These are phyloP conservation scores for Zymoseptoria brevis DNA, from an alignment of 2,329 filamentous ascomycete species.

Conservation along the genomic window DNA sequence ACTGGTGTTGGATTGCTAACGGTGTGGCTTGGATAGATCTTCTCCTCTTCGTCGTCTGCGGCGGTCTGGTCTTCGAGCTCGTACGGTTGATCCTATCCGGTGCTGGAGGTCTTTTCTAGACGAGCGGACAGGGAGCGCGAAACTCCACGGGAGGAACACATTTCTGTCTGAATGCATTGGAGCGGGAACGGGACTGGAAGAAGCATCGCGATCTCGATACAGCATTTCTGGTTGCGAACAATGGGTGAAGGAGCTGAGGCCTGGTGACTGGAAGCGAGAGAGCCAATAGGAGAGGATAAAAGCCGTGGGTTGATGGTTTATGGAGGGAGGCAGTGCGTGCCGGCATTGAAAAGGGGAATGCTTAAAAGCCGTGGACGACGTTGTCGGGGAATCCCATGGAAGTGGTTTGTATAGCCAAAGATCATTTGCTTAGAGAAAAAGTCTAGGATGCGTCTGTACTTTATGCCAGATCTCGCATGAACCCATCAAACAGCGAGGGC, in stretches of 20 bases:
- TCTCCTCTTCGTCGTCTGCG: constrained; percentile 56
- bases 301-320: neutral
- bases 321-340: too few species aligned
- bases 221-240: neutral
- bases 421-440: too few species aligned
- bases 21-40: constrained; percentile 38
- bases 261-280: neutral
- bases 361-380: too few species aligned
- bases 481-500: too few species aligned
- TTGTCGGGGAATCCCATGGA: too few species aligned
- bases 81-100: constrained; percentile 39
- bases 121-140: neutral
- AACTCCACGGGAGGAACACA: too few species aligned
- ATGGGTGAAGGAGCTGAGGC: neutral
- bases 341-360: too few species aligned
- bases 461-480: too few species aligned
- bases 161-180: neutral
- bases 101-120: constrained; percentile 4
- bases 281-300: neutral
- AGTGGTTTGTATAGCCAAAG: too few species aligned
- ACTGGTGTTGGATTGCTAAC: constrained; percentile 1
- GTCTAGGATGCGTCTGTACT: too few species aligned
- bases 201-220: neutral
- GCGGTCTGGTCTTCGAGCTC: constrained; percentile 52
- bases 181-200: neutral